Evolutionary conservation across 2,329 filamentous ascomycete species (phyloP).

Genomic region (Ophiostoma ulmi): DNA sequence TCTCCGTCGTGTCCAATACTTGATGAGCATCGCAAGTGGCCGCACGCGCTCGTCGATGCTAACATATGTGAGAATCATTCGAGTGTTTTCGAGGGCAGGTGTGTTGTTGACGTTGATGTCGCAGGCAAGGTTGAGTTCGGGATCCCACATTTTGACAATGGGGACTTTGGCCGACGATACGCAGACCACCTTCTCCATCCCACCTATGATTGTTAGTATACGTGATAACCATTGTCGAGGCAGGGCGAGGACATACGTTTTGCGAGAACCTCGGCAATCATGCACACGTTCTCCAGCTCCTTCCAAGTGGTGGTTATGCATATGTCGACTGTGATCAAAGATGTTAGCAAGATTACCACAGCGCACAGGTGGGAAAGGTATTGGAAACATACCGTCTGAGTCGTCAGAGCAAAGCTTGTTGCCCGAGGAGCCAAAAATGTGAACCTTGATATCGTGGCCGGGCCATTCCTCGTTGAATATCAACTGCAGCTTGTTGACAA

Average conservation of each 20-base stretch:
- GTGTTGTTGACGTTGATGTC: conserved; percentile 99
- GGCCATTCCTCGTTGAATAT: conserved; percentile 91
- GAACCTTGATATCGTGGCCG: conserved; percentile 79
- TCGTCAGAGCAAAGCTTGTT: conserved; percentile 92
- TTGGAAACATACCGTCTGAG: conserved; percentile 72
- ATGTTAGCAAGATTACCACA: not conserved
- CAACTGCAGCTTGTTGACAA: conserved; percentile 82
- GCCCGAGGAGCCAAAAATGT: conserved; percentile 96
- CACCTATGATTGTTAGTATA: conserved; percentile 49
- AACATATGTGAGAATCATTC: conserved; percentile 97
- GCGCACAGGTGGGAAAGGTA: not conserved
- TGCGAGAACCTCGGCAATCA: conserved; percentile 78
- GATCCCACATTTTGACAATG: conserved; percentile 98
- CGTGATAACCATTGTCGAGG: not conserved
- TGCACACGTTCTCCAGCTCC: conserved; percentile 82
- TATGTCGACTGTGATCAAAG: conserved; percentile 67
- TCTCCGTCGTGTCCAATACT: conserved; percentile 91
- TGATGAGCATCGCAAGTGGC: conserved; percentile 91
- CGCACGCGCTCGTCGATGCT: conserved; percentile 86
- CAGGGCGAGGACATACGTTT: conserved; percentile 58
- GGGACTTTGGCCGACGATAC: conserved; percentile 93
- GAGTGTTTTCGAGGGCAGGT: conserved; percentile 87
- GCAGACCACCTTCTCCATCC: conserved; percentile 95
- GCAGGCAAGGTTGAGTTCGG: conserved; percentile 79
- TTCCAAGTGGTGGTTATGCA: conserved; percentile 92